Percentiles rank a stretch among this genome's conserved stretches.
phyloP scores from a whole-genome alignment of 2,329 filamentous ascomycete genomes.

The Trichoderma endophyticum region DNA sequence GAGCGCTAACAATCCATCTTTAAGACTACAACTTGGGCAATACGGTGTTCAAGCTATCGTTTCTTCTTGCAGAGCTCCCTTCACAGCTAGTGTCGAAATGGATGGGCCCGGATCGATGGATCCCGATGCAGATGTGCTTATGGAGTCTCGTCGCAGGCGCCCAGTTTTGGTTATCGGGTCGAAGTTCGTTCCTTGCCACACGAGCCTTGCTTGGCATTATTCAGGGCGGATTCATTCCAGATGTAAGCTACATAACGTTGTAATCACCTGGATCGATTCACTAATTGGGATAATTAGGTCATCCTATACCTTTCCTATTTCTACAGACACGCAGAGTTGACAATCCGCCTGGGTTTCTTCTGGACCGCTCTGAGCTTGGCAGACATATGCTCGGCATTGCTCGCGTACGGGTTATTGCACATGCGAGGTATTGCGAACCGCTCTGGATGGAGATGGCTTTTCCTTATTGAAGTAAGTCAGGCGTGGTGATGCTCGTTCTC shows the following conservation, averaged over 20 bases:
- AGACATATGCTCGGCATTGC: constrained; percentile 51
- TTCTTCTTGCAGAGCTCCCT: constrained; percentile 44
- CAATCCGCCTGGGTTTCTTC: constrained; percentile 63
- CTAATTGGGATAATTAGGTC: constrained; percentile 14
- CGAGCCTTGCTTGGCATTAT: constrained; percentile 41
- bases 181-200: constrained; percentile 38
- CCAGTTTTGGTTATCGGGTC: constrained; percentile 43
- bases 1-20: background rate
- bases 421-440: constrained; percentile 37
- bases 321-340: constrained; percentile 69
- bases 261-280: background rate
- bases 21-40: constrained; percentile 35
- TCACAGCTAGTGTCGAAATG: constrained; percentile 59
- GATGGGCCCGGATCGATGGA: constrained; percentile 58
- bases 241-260: constrained; percentile 27
- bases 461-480: constrained; percentile 15
- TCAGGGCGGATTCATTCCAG: constrained; percentile 47
- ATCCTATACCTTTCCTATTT: constrained; percentile 68
- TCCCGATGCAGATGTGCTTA: constrained; percentile 55
- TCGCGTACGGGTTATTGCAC: constrained; percentile 40
- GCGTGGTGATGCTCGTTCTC: background rate
- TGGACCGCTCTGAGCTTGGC: constrained; percentile 64
- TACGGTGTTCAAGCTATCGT: constrained; percentile 32
- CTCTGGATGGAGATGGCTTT: constrained; percentile 41
- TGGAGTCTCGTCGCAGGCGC: constrained; percentile 53